Evolutionary conservation across 2,329 filamentous ascomycete species (phyloP).

Genomic region (Venturia effusa): DNA sequence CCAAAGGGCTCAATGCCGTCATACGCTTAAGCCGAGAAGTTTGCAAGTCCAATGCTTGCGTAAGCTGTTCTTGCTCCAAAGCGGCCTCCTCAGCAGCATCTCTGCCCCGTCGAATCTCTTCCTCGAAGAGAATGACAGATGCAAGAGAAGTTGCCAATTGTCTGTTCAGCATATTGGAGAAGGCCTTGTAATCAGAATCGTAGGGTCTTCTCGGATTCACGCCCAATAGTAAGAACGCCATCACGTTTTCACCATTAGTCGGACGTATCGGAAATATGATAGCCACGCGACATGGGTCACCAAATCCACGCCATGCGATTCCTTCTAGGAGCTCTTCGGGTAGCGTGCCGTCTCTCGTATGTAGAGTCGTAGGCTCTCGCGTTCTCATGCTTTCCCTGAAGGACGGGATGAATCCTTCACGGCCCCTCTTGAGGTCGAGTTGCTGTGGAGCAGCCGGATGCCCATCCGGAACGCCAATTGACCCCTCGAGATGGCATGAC

Average conservation of each 20-base stretch:
- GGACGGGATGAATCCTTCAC: slow-evolving; percentile 22
- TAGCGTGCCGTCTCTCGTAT: slow-evolving; percentile 9
- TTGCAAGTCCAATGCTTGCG: slow-evolving; percentile 6
- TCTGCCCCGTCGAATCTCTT: slow-evolving; percentile 13
- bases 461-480: slow-evolving; percentile 4
- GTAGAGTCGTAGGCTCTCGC: slow-evolving; percentile 13
- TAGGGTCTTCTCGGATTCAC: slow-evolving; percentile 12
- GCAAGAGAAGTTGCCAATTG: slow-evolving; percentile 12
- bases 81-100: slow-evolving; percentile 19
- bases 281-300: slow-evolving; percentile 23
- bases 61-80: slow-evolving; percentile 8
- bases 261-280: slow-evolving; percentile 14
- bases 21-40: slow-evolving; percentile 26
- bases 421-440: slow-evolving; percentile 15
- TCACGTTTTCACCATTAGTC: slow-evolving; percentile 11
- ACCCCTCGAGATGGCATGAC: slow-evolving; percentile 9
- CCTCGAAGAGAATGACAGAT: slow-evolving; percentile 10
- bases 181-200: slow-evolving; percentile 11
- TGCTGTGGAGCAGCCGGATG: slow-evolving; percentile 11
- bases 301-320: slow-evolving; percentile 23
- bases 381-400: slow-evolving; percentile 25
- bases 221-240: slow-evolving; percentile 12
- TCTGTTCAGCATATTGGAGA: slow-evolving; percentile 11
- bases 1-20: slow-evolving; percentile 28
- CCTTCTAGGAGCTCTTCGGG: slow-evolving; percentile 15